Evolutionary conservation across 169 alveolate species (phyloP), one percentile per base, ranked within the genome.

Genomic region (Cyclospora cayetanensis): DNA sequence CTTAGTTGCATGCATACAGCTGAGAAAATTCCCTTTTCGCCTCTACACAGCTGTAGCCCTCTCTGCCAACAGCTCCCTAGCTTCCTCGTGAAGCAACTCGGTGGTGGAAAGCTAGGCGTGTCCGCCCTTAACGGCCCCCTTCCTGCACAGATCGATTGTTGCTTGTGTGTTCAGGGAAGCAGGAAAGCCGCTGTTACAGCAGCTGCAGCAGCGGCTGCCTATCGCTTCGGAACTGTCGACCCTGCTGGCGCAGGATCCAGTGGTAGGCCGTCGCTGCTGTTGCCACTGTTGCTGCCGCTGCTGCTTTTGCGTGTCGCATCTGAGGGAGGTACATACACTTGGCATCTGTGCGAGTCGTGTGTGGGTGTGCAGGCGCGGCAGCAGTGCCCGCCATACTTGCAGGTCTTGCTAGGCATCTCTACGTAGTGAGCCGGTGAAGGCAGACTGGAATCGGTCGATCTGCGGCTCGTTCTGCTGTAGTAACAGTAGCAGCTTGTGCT

Each of bases 181-280:
- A 11, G 83, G 83, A 22, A 70, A 70, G 83, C 83, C 83, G 83
- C 83, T 70, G 83, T 55, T 70, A 55, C 83, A 70, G 31, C 83
- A 70, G 52, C 83, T 70, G 83, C 83, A 70, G 83, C 83, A 70
- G 52, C 43, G 83, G 31, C 83, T 70, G 83, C 83, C 83, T 50
- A 70, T 70, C 18, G 31, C 83, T 37, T 50, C 83, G 55, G 83
- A 70, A 39, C 31, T 70, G 5, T 70, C 83, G 35, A 55, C 83
- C 22, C 52, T 70, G 35, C 60, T 70, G 2, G 83, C 83, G 83
- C 83, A 70, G 39, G 83, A 70, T 55, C 83, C 83, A n/a, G 52
- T 22, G 60, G 83, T 70, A 27, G 39, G 60, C 25, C 5, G 37
- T 35, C 25, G 43, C 4, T 37, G 83, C 83, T 70, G 83, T 27